These are phyloP conservation scores for Porodaedalea pini DNA, from an alignment of 1,284 basidiomycete genomes.

Conservation along the genomic window DNA sequence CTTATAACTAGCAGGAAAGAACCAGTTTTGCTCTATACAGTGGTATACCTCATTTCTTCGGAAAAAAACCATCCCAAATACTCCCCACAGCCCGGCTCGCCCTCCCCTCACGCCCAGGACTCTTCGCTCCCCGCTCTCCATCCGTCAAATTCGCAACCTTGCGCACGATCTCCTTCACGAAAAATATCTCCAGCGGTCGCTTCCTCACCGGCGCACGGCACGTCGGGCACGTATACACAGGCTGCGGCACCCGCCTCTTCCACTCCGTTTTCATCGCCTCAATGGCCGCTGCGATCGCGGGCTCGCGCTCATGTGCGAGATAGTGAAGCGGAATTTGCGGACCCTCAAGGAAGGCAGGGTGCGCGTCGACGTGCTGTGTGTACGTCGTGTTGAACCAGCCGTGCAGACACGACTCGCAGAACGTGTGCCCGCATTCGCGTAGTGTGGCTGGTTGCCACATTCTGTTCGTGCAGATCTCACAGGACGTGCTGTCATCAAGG, in stretches of 20 bases:
- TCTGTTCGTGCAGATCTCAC: constrained; percentile 14
- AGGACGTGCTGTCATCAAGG: constrained; percentile 9
- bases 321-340: constrained; percentile 17
- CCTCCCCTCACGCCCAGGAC: constrained; percentile 5
- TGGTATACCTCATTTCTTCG: constrained; percentile 11
- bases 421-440: constrained; percentile 64
- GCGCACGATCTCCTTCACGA: constrained; percentile 52
- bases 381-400: constrained; percentile 62
- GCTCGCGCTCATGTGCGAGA: not conserved
- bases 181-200: constrained; percentile 56
- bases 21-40: no score
- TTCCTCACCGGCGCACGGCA: constrained; percentile 49
- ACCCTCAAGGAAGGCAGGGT: constrained; percentile 45
- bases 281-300: constrained; percentile 24
- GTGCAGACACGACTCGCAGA: constrained; percentile 58
- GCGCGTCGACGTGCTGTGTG: constrained; percentile 41
- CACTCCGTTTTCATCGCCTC: constrained; percentile 15
- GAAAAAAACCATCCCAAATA: constrained; percentile 57
- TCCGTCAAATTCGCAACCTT: constrained; percentile 44
- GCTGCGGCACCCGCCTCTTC: constrained; percentile 29
- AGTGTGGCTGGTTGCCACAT: constrained; percentile 30
- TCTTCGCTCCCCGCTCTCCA: constrained; percentile 33
- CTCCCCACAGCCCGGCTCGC: constrained; percentile 22
- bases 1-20: no score
- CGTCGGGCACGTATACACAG: constrained; percentile 61